Base-by-base conservation (phyloP, 331 rosid genomes). In the Prunus yedoensis region DNA sequence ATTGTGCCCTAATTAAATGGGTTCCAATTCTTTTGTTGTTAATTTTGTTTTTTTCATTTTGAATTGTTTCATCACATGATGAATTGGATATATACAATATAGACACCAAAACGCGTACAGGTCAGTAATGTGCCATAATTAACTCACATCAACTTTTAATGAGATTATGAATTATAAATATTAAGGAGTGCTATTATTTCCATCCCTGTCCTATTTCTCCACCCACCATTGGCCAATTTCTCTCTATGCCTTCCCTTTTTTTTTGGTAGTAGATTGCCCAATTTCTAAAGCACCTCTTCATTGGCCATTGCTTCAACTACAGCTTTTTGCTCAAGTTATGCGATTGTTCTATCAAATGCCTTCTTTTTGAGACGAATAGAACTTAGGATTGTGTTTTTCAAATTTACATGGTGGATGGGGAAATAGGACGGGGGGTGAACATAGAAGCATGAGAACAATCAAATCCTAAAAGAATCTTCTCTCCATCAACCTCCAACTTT, bases 101-200 rank as follows among this genome's bases (percentile, higher is more conserved):
- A 68, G 81, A 82, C 85, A 86, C 83, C 54, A 73, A 82, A 86
- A 73, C 84, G 79, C 77, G 89, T 82, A 88, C 86, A 90, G 85
- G 67, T 88, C 83, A 81, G 68, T 82, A 80, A 28, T 50, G 49
- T 45, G 41, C 68, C 46, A 21, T 35, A 46, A 73, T 28, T 25
- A 63, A 64, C 57, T 49, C 69, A 59, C 65, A n/a, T 76, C 70
- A 70, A 68, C 35, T 59, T 11, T 51, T 62, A 68, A 53, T 53
- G 50, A 69, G 50, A 71, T 78, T 54, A 1, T 27, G 28, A 27
- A 53, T 64, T 78, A 25, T 28, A 38, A 28, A 65, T 41, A 58
- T 3, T 23, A 10, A 58, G 27, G 3, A 58, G 12, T 59, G 12
- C 23, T 15, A 13, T 9, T 59, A 13, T 59, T 21, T 27, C 28